Base-by-base conservation (phyloP, 176 grass and related monocot species). In the Bolboschoenus planiculmis region DNA sequence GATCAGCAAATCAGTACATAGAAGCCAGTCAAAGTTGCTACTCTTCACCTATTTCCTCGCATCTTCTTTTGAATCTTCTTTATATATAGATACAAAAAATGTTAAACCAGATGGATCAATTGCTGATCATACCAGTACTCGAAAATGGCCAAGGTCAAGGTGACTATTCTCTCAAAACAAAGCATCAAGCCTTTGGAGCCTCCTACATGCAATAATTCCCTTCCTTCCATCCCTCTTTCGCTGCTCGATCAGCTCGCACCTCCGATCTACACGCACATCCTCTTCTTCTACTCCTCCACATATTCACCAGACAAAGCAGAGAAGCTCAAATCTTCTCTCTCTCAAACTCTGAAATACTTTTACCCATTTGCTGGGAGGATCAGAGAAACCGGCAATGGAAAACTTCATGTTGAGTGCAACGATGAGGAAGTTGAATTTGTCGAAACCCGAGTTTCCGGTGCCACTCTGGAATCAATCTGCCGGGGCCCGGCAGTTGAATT, bases 311-410 rank as follows among this genome's bases (percentile, higher is more conserved):
- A 46, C 37, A 46, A 11, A 27, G 4, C 67, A 72, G 39, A 46
- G 39, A 14, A 26, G 67, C 67, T 72, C 36, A 72, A 72, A 46
- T 72, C 39, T 27, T 72, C 67, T 24, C 66, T 71, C 20, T 72
- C 39, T 43, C 37, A 24, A 46, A 44, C 67, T 44, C 67, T 72
- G 21, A 44, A 72, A 0, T 44, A 43, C 21, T 72, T 46, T 18
- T 71, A 71, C 0, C 66, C 66, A 71, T 23, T 71, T 71, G 66
- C 66, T 71, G 66, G 66, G 3, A 71, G 66, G 35, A 71, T 71
- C 39, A 72, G 4, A 26, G 39, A 46, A 44, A 72, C 36, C 14
- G 39, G 67, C 26, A 72, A 72, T 2, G 39, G 67, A 11, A 44
- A 72, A 44, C 39, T 72, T 72, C 67, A 46, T 72, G 67, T 72